Evolutionary conservation across 306 rosid species (phyloP).

Genomic region (Rosa chinensis): DNA sequence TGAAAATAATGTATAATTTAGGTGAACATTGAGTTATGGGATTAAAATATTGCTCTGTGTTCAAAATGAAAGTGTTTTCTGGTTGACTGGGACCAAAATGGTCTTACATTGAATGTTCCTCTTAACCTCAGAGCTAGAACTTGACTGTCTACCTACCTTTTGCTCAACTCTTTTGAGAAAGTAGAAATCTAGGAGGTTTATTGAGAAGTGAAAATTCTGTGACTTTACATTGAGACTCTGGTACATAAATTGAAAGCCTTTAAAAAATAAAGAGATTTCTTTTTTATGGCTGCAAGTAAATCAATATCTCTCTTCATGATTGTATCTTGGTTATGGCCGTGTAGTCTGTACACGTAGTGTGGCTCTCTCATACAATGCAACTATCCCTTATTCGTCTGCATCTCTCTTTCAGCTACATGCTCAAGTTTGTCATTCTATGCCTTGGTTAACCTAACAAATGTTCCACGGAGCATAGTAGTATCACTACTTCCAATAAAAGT

Average conservation of each 20-base stretch:
- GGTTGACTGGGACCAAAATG: neutral
- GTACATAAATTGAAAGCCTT: neutral
- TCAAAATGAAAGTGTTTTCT: conserved; percentile 6
- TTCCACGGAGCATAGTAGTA: neutral
- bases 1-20: neutral
- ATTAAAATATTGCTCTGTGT: conserved; percentile 15
- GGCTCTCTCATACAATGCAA: neutral
- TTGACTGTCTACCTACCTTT: neutral
- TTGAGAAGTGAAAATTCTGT: neutral
- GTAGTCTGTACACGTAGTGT: neutral
- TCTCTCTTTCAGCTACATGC: neutral
- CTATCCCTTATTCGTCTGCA: neutral
- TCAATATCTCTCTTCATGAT: neutral
- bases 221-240: neutral
- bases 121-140: neutral
- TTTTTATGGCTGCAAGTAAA: neutral
- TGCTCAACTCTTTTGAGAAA: neutral
- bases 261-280: neutral
- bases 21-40: neutral
- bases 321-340: neutral
- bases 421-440: neutral
- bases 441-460: neutral
- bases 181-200: neutral
- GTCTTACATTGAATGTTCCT: neutral
- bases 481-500: neutral